These are phyloP conservation scores for Nidularia sp. DNA, from an alignment of 768 basidiomycete species.

Conservation along the genomic window DNA sequence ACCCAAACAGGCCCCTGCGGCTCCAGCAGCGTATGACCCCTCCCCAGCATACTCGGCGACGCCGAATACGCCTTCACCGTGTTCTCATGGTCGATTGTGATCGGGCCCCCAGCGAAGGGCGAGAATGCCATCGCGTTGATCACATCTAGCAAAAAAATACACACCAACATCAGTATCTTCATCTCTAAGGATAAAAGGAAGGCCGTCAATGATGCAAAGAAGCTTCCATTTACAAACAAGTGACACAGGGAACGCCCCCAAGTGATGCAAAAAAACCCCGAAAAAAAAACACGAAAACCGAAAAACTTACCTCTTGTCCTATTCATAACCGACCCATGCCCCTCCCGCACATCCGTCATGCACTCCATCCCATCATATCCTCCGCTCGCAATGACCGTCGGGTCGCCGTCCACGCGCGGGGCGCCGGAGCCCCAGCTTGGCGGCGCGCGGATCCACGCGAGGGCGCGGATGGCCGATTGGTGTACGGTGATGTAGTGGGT, in stretches of 20 bases:
- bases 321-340: constrained; percentile 63
- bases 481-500: constrained; percentile 72
- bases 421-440: constrained; percentile 43
- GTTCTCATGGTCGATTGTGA: constrained; percentile 83
- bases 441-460: constrained; percentile 74
- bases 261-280: no score
- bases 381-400: constrained; percentile 70
- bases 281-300: no score
- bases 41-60: constrained; percentile 68
- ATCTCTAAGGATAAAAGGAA: no score
- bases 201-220: no score
- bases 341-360: constrained; percentile 74
- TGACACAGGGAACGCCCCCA: no score
- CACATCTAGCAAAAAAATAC: constrained; percentile 46
- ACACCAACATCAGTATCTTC: not conserved
- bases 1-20: constrained; percentile 86
- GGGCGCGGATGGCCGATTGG: constrained; percentile 72
- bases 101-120: constrained; percentile 60
- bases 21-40: constrained; percentile 68
- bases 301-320: constrained; percentile 63
- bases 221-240: no score
- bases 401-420: constrained; percentile 47
- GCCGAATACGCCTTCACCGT: constrained; percentile 72
- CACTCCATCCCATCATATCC: constrained; percentile 80
- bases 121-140: constrained; percentile 68